Base-by-base conservation (phyloP, 2,329 filamentous ascomycete species). In the Fusarium falciforme region DNA sequence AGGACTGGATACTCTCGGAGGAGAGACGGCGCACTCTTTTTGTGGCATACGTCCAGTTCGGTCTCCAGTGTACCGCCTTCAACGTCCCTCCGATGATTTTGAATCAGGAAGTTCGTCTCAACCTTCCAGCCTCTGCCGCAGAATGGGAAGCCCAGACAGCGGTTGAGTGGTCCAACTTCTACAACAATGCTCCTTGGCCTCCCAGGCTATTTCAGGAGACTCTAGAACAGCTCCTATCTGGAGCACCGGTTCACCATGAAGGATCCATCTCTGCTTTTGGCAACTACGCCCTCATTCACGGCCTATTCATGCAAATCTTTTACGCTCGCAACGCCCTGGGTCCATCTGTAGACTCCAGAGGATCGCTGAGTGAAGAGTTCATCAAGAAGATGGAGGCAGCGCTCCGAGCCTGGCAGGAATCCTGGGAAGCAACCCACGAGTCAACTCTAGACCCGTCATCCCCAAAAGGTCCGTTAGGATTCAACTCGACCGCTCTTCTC, bases 381-480 rank as follows among this genome's bases (percentile, higher is more conserved):
- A 47, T 68, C 44, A 68, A 60, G 14, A 55, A 36, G 25, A 54
- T 65, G 35, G 66, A 68, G 55, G 35, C 40, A 12, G 62, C 67
- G 1, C 49, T 69, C 9, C 62, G 63, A 22, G 49, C 36, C 5
- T 70, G 68, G 68, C 68, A 70, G 20, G 29, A 31, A 35, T 60
- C 36, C 2, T 70, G 68, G 68, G 61, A 64, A 17, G 31, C 42
- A 3, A 67, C 49, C 5, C 52, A 54, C 5, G 67, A 70, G 25
- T 70, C 68, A 7, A 61, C 64, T 11, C 12, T 68, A 12, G 67
- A 70, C 27, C 67, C 67, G 2, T 67, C 64, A 7, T 58, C 58
- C 10, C 66, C 66, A 2, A 61, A 64, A 91, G 93, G 92, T 5
- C 83, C 94, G 1, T 90, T 94, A 0, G 86, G 87, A 31, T 90